Base-by-base conservation (phyloP, 164 flowering plant species). In the Vitis cinerea region DNA sequence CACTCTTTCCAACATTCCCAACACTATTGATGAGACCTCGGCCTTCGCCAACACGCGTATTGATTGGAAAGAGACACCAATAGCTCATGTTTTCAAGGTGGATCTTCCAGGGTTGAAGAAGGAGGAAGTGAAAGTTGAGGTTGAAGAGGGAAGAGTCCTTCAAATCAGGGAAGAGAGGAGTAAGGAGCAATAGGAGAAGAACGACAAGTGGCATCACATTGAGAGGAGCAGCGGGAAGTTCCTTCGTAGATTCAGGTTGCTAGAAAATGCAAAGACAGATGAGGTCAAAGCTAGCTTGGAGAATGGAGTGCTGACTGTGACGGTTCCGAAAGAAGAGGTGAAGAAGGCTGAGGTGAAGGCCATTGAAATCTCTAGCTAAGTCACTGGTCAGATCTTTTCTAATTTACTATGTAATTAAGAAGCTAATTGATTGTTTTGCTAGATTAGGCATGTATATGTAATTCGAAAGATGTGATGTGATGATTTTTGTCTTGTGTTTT, bases 41-140 rank as follows among this genome's bases (percentile, higher is more conserved):
- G 71, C 74, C 8, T 7, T 75, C 2, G 74, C 67, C 29, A 67
- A 61, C 56, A 29, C 60, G 0, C 66, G 76, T 10, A 61, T 67
- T 29, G 76, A 73, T 63, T 73, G 76, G 76, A 73, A 30, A 30
- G 76, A 73, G 71, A 73, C 76, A 2, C 67, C 63, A 17, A 63
- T 67, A 16, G 66, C 76, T 1, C 76, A 73, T 29, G 8, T 73
- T 0, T 61, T 73, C 50, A 67, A 61, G 51, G 76, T 58, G 0
- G 76, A 73, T 27, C 71, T 73, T 2, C 76, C 76, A 13, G 76
- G 76, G 63, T 58, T 73, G 76, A 61, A 10, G 56, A 73, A 73
- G 63, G 76, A 73, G 55, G 76, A 73, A n/a, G 76, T 73, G 76
- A 73, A 73, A 51, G 72, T 73, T 16, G 71, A 73, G 76, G 72